phyloP scores from a whole-genome alignment of 257 asterid species.

The Primulina tabacum region DNA sequence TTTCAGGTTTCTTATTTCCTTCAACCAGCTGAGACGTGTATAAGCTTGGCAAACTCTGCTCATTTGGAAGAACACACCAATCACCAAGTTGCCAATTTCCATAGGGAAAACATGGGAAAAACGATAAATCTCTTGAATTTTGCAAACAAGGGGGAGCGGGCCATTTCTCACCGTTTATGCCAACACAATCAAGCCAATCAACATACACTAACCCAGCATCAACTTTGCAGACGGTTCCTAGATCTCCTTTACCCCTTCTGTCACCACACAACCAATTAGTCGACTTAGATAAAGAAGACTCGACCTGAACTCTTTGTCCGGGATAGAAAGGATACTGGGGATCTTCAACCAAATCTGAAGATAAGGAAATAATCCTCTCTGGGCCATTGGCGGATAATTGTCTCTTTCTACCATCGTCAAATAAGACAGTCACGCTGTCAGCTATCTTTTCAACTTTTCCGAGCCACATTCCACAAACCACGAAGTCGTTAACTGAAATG shows the following conservation, averaged over 20 bases:
- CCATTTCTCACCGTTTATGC: conserved; percentile 34
- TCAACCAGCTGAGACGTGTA: conserved; percentile 25
- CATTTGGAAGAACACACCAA: conserved; percentile 60
- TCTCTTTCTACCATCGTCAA: conserved; percentile 66
- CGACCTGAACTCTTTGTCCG: conserved; percentile 70
- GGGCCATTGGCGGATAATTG: conserved; percentile 45
- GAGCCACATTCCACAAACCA: conserved; percentile 67
- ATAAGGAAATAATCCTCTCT: conserved; percentile 51
- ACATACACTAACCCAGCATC: conserved; percentile 69
- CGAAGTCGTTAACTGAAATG: conserved; percentile 60
- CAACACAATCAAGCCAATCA: conserved; percentile 70
- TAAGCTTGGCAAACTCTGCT: conserved; percentile 24
- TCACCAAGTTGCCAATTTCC: conserved; percentile 93
- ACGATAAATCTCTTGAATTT: conserved; percentile 48
- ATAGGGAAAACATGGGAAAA: conserved; percentile 55
- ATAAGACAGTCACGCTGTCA: conserved; percentile 55
- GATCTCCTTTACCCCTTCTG: conserved; percentile 36
- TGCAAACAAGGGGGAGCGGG: conserved; percentile 48
- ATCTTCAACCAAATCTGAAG: conserved; percentile 67
- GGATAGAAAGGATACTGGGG: conserved; percentile 76
- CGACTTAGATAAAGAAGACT: conserved; percentile 42
- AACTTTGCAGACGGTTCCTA: conserved; percentile 61
- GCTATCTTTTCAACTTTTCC: conserved; percentile 74
- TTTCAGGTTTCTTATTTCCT: conserved; percentile 29
- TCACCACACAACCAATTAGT: conserved; percentile 71